A percentile compares a stretch with the other conserved stretches of the same genome.
Conservation (phyloP, 257 asterid species). For the Gentiana dahurica region DNA sequence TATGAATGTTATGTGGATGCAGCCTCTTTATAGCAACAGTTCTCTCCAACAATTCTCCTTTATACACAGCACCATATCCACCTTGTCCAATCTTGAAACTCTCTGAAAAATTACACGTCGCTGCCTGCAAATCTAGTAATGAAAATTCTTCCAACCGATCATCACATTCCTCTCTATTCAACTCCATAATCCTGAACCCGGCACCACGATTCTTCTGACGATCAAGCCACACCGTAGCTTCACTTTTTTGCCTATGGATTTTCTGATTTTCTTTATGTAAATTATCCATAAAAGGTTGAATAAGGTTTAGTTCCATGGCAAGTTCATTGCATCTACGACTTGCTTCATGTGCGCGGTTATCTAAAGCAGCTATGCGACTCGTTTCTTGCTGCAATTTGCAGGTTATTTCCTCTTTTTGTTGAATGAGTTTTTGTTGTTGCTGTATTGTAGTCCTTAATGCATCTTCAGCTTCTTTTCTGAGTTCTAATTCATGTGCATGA, state of each 20-base stretch:
- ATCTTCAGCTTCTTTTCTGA: slow-evolving; percentile 46
- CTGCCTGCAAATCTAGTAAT: slow-evolving; percentile 48
- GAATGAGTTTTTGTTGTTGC: slow-evolving; percentile 41
- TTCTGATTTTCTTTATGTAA: slow-evolving; percentile 47
- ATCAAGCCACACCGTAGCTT: slow-evolving; percentile 53
- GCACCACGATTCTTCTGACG: slow-evolving; percentile 37
- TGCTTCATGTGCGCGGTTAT: slow-evolving; percentile 53
- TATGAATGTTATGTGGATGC: slow-evolving; percentile 35
- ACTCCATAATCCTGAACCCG: slow-evolving; percentile 13
- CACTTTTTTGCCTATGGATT: slow-evolving; percentile 43
- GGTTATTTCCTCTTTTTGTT: slow-evolving; percentile 32
- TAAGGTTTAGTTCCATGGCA: slow-evolving; percentile 45
- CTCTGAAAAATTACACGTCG: slow-evolving; percentile 73
- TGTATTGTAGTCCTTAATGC: slow-evolving; percentile 26
- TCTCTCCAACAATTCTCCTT: slow-evolving; percentile 55
- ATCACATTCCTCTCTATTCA: slow-evolving; percentile 15
- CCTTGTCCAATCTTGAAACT: slow-evolving; percentile 65
- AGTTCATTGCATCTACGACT: slow-evolving; percentile 42
- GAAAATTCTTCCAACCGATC: slow-evolving; percentile 41
- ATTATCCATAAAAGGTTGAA: slow-evolving; percentile 44
- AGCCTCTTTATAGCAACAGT: slow-evolving; percentile 71
- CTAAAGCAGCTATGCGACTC: slow-evolving; percentile 48
- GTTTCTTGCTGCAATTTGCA: slow-evolving; percentile 39
- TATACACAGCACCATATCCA: slow-evolving; percentile 59
- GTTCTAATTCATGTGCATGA: slow-evolving; percentile 40